phyloP scores from a whole-genome alignment of 2,329 filamentous ascomycete species.

The Colletotrichum lindemuthianum region DNA sequence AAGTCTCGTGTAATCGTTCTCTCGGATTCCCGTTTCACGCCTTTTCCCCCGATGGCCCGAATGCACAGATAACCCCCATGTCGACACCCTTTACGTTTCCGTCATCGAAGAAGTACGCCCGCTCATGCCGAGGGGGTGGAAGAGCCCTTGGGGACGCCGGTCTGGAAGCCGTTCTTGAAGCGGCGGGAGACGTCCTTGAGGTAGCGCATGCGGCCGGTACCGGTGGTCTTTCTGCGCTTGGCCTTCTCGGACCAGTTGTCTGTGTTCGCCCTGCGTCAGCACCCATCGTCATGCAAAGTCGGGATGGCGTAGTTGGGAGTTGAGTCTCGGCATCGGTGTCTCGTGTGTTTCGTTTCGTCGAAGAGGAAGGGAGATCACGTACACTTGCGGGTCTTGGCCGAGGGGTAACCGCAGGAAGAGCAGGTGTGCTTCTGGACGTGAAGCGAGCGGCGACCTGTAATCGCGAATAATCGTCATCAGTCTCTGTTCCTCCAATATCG shows the following conservation, averaged over 20 bases:
- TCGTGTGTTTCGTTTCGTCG: conserved; percentile 16
- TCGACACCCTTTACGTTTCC: conserved; percentile 34
- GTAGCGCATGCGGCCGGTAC: conserved; percentile 94
- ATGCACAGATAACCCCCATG: conserved; percentile 33
- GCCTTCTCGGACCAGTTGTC: conserved; percentile 99
- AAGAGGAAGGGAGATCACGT: conserved; percentile 61
- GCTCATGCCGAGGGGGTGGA: conserved; percentile 67
- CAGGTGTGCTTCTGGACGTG: conserved; percentile 99
- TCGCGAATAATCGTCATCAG: conserved; percentile 4
- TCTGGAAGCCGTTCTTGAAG: conserved; percentile 99
- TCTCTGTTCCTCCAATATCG: neutral
- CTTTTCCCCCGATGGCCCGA: conserved; percentile 29
- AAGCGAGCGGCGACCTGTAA: conserved; percentile 88
- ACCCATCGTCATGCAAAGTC: conserved; percentile 1
- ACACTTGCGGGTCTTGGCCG: conserved; percentile 99
- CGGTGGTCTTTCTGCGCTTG: conserved; percentile 99
- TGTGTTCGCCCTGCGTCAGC: conserved; percentile 52
- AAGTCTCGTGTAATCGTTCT: conserved; percentile 31
- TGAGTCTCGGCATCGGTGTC: neutral
- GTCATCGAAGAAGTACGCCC: conserved; percentile 22
- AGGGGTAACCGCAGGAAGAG: conserved; percentile 93
- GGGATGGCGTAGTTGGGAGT: neutral
- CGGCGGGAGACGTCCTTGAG: conserved; percentile 91
- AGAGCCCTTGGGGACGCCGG: conserved; percentile 85
- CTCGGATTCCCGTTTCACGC: conserved; percentile 13